A percentile compares a stretch with the other conserved stretches of the same genome.
Conservation (phyloP, 305 asterid species). For the Andrographis paniculata region DNA sequence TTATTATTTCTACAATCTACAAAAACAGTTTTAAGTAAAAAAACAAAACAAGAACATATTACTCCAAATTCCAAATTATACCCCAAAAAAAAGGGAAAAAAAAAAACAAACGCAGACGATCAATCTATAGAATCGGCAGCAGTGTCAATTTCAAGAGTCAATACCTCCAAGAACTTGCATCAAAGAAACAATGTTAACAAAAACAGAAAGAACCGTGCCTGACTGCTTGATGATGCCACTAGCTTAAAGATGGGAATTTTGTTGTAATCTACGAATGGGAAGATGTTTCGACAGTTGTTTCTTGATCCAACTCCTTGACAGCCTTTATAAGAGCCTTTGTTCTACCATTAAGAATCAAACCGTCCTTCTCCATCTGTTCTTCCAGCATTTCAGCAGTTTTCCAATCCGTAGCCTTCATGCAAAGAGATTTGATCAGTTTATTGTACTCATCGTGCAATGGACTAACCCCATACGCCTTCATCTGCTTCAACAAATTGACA, state of each 20-base stretch:
- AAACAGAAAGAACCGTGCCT: not conserved
- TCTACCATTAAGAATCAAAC: conserved; percentile 52
- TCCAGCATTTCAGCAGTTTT: conserved; percentile 59
- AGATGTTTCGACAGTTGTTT: not conserved
- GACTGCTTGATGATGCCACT: too few relatives aligned
- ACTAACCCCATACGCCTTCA: conserved; percentile 54
- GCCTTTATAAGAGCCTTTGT: conserved; percentile 66
- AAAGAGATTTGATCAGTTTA: conserved; percentile 75
- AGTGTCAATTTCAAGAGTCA: too few relatives aligned
- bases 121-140: too few relatives aligned
- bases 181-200: not conserved
- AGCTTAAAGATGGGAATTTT: not conserved
- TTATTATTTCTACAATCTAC: too few relatives aligned
- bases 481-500: conserved; percentile 49
- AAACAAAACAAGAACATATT: too few relatives aligned
- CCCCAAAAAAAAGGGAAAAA: too few relatives aligned
- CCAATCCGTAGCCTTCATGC: conserved; percentile 81
- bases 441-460: conserved; percentile 72
- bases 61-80: too few relatives aligned
- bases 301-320: conserved; percentile 66
- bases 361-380: conserved; percentile 55
- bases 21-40: too few relatives aligned
- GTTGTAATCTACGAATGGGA: not conserved
- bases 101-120: too few relatives aligned
- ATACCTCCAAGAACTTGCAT: too few relatives aligned